These are phyloP conservation scores for Cyberlindnera euphorbiae DNA, from an alignment of 805 yeast genomes.

Conservation along the genomic window DNA sequence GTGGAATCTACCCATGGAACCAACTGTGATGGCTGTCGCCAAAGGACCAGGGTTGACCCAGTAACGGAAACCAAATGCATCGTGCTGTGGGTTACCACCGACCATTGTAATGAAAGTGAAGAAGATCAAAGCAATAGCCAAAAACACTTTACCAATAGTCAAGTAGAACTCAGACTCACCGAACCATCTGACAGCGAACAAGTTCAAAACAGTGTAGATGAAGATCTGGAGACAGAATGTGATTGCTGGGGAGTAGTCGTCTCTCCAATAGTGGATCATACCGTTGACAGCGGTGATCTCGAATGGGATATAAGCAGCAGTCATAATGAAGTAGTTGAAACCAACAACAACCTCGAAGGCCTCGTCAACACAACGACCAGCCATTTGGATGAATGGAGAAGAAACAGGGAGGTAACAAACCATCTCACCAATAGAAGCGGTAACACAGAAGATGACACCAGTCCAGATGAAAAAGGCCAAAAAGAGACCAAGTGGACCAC, in stretches of 20 bases:
- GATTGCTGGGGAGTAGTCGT: slow-evolving; percentile 48
- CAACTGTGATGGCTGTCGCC: slow-evolving; percentile 48
- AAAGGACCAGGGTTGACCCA: slow-evolving; percentile 52
- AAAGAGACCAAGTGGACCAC: slow-evolving; percentile 52
- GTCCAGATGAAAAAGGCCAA: slow-evolving; percentile 55
- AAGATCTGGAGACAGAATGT: slow-evolving; percentile 61
- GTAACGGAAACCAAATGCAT: slow-evolving; percentile 54
- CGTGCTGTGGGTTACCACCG: slow-evolving; percentile 77
- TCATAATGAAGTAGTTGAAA: slow-evolving; percentile 54
- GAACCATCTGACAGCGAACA: slow-evolving; percentile 66
- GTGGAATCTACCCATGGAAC: slow-evolving; percentile 54
- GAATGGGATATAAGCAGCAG: slow-evolving; percentile 53
- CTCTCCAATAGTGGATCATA: slow-evolving; percentile 53
- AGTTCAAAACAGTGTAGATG: slow-evolving; percentile 55
- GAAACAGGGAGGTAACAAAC: slow-evolving; percentile 59
- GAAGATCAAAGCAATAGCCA: slow-evolving; percentile 65
- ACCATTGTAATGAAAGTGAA: slow-evolving; percentile 79
- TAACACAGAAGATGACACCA: slow-evolving; percentile 42
- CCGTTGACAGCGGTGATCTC: slow-evolving; percentile 65
- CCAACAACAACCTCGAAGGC: slow-evolving; percentile 68
- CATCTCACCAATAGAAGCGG: slow-evolving; percentile 55
- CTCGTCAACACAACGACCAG: slow-evolving; percentile 59
- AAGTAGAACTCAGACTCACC: slow-evolving; percentile 83
- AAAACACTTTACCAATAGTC: slow-evolving; percentile 62
- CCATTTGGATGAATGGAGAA: slow-evolving; percentile 49